Evolutionary conservation across 169 alveolate species (phyloP).

Genomic region (Cardiosporidium cionae): DNA sequence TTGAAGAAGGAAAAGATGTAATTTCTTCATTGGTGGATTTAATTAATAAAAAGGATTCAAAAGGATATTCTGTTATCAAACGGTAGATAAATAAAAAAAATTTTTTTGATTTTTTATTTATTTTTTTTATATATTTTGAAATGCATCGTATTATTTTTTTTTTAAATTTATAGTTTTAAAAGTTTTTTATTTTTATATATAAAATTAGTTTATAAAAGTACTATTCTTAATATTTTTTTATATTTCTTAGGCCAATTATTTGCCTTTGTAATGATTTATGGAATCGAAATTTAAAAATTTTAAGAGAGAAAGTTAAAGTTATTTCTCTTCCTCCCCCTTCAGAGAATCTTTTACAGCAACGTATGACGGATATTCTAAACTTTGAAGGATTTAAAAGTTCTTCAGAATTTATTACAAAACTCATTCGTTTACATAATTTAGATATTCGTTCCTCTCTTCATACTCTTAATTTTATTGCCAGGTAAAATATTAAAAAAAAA

Average conservation of each 20-base stretch:
- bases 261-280: constrained; percentile 90
- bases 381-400: constrained; percentile 38
- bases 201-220: too few species aligned
- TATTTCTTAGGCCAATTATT: constrained; percentile 82
- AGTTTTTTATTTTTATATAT: too few species aligned
- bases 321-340: constrained; percentile 48
- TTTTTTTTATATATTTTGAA: too few species aligned
- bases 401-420: constrained; percentile 37
- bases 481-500: constrained; percentile 8
- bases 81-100: background rate
- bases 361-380: constrained; percentile 46
- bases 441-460: constrained; percentile 47
- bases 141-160: too few species aligned
- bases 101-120: too few species aligned
- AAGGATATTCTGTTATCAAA: background rate
- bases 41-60: background rate
- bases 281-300: constrained; percentile 51
- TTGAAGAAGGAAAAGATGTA: background rate
- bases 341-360: constrained; percentile 22
- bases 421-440: constrained; percentile 40
- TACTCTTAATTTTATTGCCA: constrained; percentile 23
- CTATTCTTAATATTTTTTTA: too few species aligned
- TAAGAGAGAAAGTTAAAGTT: constrained; percentile 53
- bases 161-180: constrained; percentile 38
- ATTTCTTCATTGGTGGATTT: background rate